Evolutionary conservation across 2,329 filamentous ascomycete species (phyloP).

Genomic region (Hirsutella rhossiliensis): DNA sequence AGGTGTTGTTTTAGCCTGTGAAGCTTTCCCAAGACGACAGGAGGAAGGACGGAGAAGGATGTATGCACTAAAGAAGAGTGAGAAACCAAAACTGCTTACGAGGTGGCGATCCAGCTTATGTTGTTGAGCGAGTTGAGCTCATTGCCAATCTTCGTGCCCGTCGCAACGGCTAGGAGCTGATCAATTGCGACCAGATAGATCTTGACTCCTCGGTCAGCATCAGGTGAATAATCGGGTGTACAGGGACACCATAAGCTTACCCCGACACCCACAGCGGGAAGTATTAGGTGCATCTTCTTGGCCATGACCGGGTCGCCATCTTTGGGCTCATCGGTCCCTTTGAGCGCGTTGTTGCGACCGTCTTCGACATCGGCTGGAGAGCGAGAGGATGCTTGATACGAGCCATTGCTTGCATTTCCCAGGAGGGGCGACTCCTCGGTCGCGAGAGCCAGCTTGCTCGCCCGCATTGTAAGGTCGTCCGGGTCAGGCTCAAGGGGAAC

Average conservation of each 20-base stretch:
- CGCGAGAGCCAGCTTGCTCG: no score
- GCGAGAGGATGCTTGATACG: neutral
- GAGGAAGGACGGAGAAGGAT: neutral
- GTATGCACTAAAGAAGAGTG: neutral
- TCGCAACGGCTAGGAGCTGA: slow-evolving; percentile 66
- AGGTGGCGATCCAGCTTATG: slow-evolving; percentile 60
- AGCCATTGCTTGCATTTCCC: neutral
- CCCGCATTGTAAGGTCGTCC: no score
- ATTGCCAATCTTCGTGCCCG: slow-evolving; percentile 66
- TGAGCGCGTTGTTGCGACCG: neutral
- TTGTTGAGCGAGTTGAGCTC: slow-evolving; percentile 63
- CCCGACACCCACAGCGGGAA: slow-evolving; percentile 26
- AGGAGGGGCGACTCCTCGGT: neutral
- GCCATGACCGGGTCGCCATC: slow-evolving; percentile 8
- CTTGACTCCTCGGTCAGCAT: neutral
- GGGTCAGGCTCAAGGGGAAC: no score
- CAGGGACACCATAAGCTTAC: slow-evolving; percentile 9
- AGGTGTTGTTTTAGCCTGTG: neutral
- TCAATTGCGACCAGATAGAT: slow-evolving; percentile 42
- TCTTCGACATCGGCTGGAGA: neutral
- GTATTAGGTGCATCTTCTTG: slow-evolving; percentile 23
- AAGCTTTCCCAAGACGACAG: neutral
- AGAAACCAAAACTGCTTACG: slow-evolving; percentile 13
- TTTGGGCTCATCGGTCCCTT: neutral
- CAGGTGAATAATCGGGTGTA: neutral